Evolutionary conservation across 257 asterid genomes (phyloP).

Genomic region (Vinca minor): DNA sequence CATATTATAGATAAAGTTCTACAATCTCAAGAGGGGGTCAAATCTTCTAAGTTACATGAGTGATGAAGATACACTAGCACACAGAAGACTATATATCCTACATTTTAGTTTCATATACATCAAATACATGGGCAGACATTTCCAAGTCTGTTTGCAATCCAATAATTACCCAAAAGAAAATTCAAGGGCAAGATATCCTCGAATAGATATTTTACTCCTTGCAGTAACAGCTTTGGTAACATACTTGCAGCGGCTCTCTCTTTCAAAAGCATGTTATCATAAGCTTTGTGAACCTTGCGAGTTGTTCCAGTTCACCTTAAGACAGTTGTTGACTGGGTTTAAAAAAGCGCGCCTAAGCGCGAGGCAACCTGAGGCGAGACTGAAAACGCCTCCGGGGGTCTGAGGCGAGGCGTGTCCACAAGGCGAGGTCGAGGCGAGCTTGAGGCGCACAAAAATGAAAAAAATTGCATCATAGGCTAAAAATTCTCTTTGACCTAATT

Average conservation of each 20-base stretch:
- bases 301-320: neutral
- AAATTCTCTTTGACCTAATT: too few relatives aligned
- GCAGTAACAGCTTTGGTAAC: neutral
- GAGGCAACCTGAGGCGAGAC: too few relatives aligned
- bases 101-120: neutral
- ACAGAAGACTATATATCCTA: neutral
- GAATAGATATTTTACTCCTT: neutral
- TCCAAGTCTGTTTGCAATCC: neutral
- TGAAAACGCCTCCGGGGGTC: too few relatives aligned
- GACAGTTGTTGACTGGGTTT: neutral
- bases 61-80: neutral
- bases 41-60: neutral
- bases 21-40: neutral
- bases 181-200: neutral
- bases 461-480: too few relatives aligned
- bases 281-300: neutral
- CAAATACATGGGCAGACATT: neutral
- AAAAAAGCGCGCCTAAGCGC: too few relatives aligned
- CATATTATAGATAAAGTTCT: neutral
- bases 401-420: too few relatives aligned
- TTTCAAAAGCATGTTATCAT: neutral
- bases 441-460: too few relatives aligned
- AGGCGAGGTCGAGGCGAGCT: too few relatives aligned
- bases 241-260: neutral
- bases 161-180: constrained; percentile 7